phyloP scores from a whole-genome alignment of 805 yeast species.

The Teunomyces cretensis region DNA sequence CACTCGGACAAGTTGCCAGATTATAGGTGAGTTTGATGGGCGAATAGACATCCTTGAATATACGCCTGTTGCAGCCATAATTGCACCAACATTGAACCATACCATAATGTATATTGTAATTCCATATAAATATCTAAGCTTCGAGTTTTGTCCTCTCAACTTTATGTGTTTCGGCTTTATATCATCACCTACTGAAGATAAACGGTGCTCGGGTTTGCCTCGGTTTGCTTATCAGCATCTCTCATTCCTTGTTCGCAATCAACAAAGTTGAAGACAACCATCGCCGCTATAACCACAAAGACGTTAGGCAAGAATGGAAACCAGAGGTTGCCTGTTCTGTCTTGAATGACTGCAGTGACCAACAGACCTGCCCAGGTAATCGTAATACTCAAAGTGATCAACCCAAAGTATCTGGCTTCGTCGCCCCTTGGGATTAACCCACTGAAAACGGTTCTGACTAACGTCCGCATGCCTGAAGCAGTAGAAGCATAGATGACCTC shows the following conservation, averaged over 20 bases:
- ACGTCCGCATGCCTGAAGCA: conserved; percentile 34
- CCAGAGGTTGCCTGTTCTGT: conserved; percentile 35
- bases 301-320: conserved; percentile 39
- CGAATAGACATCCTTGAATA: no score
- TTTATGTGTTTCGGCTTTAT: no score
- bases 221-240: no score
- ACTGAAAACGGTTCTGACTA: conserved; percentile 37
- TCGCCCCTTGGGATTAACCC: conserved; percentile 40
- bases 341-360: conserved; percentile 40
- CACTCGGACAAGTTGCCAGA: conserved; percentile 56
- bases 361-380: conserved; percentile 43
- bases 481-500: conserved; percentile 34
- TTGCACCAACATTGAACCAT: no score
- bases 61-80: no score
- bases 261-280: conserved; percentile 21
- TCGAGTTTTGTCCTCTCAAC: no score
- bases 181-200: no score
- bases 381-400: conserved; percentile 40
- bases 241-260: conserved; percentile 32
- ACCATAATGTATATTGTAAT: no score
- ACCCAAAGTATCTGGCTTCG: conserved; percentile 44
- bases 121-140: no score
- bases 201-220: no score
- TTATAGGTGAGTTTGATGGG: neutral
- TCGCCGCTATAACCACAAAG: conserved; percentile 25